phyloP scores from a whole-genome alignment of 2,329 filamentous ascomycete species.

The Zalaria sp. region DNA sequence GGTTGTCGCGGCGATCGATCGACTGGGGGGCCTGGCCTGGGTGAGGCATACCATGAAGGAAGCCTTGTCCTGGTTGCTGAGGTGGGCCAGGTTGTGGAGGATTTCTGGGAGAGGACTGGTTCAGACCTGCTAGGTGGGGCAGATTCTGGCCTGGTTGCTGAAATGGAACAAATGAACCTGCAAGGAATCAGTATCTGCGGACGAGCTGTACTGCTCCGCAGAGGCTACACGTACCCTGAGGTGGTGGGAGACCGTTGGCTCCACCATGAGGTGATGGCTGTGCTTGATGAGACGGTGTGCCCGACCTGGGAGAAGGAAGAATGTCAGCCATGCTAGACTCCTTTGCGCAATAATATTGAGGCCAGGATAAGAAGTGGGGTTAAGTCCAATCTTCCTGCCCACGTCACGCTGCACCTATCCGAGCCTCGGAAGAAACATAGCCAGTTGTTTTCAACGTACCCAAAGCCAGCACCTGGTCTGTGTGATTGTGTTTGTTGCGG shows the following conservation, averaged over 20 bases:
- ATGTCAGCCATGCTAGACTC: neutral
- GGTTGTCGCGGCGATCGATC: conserved; percentile 23
- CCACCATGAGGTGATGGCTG: conserved; percentile 18
- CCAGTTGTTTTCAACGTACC: conserved; percentile 11
- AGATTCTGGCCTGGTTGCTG: conserved; percentile 28
- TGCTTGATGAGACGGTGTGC: conserved; percentile 15
- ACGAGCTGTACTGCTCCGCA: neutral
- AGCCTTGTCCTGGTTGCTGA: conserved; percentile 27
- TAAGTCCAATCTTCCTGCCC: too few relatives aligned
- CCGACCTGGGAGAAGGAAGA: conserved; percentile 6
- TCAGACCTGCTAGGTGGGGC: conserved; percentile 28
- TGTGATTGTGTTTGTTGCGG: conserved; percentile 15
- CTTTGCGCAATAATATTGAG: neutral
- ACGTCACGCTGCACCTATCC: neutral
- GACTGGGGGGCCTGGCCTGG: neutral
- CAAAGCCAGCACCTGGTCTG: conserved; percentile 12
- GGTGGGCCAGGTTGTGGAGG: conserved; percentile 18
- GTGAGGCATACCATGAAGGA: neutral
- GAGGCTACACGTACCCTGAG: conserved; percentile 4
- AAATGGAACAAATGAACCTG: conserved; percentile 25
- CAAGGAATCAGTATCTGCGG: neutral
- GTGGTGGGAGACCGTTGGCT: conserved; percentile 16
- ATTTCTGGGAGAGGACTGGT: conserved; percentile 28
- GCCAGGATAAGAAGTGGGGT: too few relatives aligned
- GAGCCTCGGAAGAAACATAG: neutral